A percentile compares a stretch with the other conserved stretches of the same genome.
Conservation (phyloP, 495 filamentous ascomycete species). For the Saxophila tyrrhenica region DNA sequence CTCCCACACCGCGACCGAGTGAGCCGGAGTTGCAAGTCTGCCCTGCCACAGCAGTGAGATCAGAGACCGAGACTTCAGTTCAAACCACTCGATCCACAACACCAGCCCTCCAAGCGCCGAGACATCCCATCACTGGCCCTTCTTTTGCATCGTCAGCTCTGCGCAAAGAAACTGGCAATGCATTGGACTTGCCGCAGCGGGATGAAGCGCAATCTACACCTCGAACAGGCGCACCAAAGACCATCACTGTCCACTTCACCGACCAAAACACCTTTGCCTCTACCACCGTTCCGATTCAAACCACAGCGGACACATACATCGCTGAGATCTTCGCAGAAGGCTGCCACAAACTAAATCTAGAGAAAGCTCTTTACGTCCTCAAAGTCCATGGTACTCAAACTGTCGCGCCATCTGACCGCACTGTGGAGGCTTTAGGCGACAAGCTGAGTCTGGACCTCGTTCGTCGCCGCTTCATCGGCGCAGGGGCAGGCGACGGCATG, state of each 20-base stretch:
- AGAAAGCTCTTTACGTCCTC: slow-evolving; percentile 80
- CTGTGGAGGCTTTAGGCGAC: slow-evolving; percentile 76
- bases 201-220: slow-evolving; percentile 44
- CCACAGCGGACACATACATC: slow-evolving; percentile 87
- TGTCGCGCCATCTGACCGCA: slow-evolving; percentile 73
- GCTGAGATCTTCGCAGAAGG: slow-evolving; percentile 86
- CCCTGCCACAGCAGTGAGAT: slow-evolving; percentile 16
- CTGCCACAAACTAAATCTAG: slow-evolving; percentile 77
- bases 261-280: slow-evolving; percentile 51
- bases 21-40: not conserved
- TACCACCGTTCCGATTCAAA: slow-evolving; percentile 59
- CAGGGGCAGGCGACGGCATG: slow-evolving; percentile 36
- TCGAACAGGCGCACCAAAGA: slow-evolving; percentile 68
- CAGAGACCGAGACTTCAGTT: not conserved
- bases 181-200: slow-evolving; percentile 30
- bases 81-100: slow-evolving; percentile 6
- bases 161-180: slow-evolving; percentile 33
- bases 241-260: slow-evolving; percentile 71
- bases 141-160: slow-evolving; percentile 25
- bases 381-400: slow-evolving; percentile 78
- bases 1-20: slow-evolving; percentile 23
- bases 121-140: slow-evolving; percentile 33
- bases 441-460: slow-evolving; percentile 77
- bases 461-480: slow-evolving; percentile 71
- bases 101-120: slow-evolving; percentile 29